These are phyloP conservation scores for Dysphania ambrosioides DNA, from an alignment of 148 eudicot genomes.

Conservation along the genomic window DNA sequence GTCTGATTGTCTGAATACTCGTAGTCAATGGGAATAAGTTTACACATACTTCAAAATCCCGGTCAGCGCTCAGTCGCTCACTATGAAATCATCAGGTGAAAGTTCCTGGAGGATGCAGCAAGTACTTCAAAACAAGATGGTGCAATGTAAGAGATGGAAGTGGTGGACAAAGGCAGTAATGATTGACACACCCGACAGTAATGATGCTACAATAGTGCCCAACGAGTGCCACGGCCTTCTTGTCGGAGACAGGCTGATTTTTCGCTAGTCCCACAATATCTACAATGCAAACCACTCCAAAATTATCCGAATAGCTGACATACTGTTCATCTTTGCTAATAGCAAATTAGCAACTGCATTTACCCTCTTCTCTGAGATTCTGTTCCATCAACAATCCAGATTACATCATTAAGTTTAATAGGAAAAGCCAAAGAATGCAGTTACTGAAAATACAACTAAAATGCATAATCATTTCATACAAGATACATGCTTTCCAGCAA, in stretches of 20 bases:
- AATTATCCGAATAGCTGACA: slow-evolving; percentile 89
- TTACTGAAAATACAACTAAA: not conserved
- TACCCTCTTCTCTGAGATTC: slow-evolving; percentile 88
- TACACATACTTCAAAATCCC: slow-evolving; percentile 96
- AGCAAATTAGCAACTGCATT: slow-evolving; percentile 85
- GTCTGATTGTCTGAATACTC: not conserved
- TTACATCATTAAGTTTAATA: slow-evolving; percentile 7
- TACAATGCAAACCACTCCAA: slow-evolving; percentile 81
- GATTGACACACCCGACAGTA: slow-evolving; percentile 70
- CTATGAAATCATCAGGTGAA: slow-evolving; percentile 80
- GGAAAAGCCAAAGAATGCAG: not conserved
- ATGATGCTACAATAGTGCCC: slow-evolving; percentile 96
- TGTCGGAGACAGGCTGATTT: slow-evolving; percentile 34
- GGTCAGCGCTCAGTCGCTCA: slow-evolving; percentile 92
- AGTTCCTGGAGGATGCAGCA: slow-evolving; percentile 55
- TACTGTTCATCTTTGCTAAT: slow-evolving; percentile 61
- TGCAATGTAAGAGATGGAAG: not conserved
- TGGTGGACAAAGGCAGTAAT: slow-evolving; percentile 11
- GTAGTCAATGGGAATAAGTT: slow-evolving; percentile 12
- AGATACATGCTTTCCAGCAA: not conserved
- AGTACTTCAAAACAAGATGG: slow-evolving; percentile 15
- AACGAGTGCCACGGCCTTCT: slow-evolving; percentile 67
- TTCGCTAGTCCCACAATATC: slow-evolving; percentile 45
- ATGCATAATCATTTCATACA: not conserved
- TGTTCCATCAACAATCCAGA: slow-evolving; percentile 31